Base-by-base conservation (phyloP, 805 yeast genomes). In the Millerozyma acaciae region DNA sequence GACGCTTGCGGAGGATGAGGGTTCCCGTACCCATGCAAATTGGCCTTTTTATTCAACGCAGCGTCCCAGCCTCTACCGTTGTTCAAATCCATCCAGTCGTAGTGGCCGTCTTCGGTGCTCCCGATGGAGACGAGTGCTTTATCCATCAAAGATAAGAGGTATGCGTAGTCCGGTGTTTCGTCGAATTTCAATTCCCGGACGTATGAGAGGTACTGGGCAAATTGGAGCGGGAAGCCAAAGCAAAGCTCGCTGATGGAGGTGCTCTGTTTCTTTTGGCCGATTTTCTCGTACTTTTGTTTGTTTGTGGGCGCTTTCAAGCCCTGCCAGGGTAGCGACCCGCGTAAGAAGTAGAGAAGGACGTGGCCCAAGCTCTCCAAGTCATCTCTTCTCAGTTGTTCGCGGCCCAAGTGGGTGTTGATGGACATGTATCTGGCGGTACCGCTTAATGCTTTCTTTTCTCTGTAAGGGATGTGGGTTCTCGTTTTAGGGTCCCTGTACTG, bases 371-470 rank as follows among this genome's bases (percentile, higher is more conserved):
- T 86, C 66, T 93, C 98, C 53, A 93, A 74, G 62, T 93, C 98
- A 55, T 93, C 98, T 51, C 98, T 75, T 57, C 98, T 80, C 51
- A 86, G 80, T 68, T 93, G 98, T 61, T 93, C 98, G 51, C 97
- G 78, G 30, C 98, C 98, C 50, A 93, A 67, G 62, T 93, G 98
- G 7, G 98, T 93, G 65, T 93, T 93, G 45, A 93, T 89, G 19
- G 95, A 83, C 97, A 93, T 93, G 65, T 93, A 93, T 51, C 98
- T 73, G n/a, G 97, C 98, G 3, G 98, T 93, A 31, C 98, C 98
- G 58, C 95, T 84, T 44, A 93, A 68, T 4, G 96, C 86, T 63
- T 93, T 93, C 60, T 89, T 86, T 60, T 93, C 98, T 50, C 97
- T 75, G 62, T 89, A 93, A 20, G 98, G 97, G 45, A 93, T 93